Conservation (phyloP, 2,329 filamentous ascomycete genomes). For the Aphanoascus verrucosus region DNA sequence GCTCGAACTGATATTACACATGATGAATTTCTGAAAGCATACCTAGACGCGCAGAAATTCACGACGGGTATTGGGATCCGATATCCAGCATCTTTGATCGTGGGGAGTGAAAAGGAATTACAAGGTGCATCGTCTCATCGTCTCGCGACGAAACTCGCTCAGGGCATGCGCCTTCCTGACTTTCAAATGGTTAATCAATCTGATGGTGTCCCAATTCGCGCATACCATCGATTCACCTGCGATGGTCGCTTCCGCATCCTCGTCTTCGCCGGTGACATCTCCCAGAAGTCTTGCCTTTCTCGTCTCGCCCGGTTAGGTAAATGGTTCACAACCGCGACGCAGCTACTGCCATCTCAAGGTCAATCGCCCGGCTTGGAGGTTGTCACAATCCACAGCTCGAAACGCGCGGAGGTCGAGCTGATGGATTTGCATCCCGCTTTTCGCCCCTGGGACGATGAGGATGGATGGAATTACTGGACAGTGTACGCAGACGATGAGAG, state of each 20-base stretch:
- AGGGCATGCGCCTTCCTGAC: constrained; percentile 27
- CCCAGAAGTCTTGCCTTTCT: constrained; percentile 32
- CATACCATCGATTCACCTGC: constrained; percentile 28
- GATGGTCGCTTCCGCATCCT: constrained; percentile 32
- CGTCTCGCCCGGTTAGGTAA: constrained; percentile 29
- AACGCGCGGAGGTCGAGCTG: constrained; percentile 40
- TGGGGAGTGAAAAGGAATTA: constrained; percentile 16
- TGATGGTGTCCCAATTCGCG: constrained; percentile 32
- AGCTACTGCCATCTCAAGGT: too few relatives aligned
- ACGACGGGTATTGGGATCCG: constrained; percentile 32
- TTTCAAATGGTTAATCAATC: constrained; percentile 29
- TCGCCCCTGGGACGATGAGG: constrained; percentile 36
- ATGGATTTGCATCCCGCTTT: constrained; percentile 39
- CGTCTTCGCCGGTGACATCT: constrained; percentile 53
- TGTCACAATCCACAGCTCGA: constrained; percentile 48
- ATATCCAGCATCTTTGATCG: constrained; percentile 25
- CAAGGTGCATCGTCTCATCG: constrained; percentile 32
- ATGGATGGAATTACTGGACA: constrained; percentile 49
- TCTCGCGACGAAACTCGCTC: constrained; percentile 45
- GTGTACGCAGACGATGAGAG: constrained; percentile 45
- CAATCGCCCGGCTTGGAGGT: constrained; percentile 47
- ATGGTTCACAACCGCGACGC: too few relatives aligned
- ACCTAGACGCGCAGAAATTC: constrained; percentile 29
- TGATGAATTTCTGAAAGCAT: constrained; percentile 28
- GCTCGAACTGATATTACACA: constrained; percentile 19